These are phyloP conservation scores for Avena insularis DNA, from an alignment of 176 grass and related monocot genomes.

Conservation along the genomic window DNA sequence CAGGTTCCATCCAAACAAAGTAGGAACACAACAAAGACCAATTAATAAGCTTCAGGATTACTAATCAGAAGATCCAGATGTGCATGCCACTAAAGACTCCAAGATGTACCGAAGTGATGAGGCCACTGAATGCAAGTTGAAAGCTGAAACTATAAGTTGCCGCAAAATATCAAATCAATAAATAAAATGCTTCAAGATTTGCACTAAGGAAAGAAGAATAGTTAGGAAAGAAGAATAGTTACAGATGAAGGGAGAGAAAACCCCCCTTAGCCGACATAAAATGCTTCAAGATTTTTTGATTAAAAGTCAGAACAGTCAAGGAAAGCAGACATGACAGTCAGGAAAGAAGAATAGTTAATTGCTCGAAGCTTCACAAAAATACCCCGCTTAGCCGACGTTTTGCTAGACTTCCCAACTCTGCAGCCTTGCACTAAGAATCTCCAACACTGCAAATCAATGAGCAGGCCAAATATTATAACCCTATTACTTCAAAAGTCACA, in stretches of 20 bases:
- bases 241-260: too few relatives aligned
- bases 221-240: neutral
- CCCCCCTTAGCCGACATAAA: too few relatives aligned
- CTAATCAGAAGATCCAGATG: neutral
- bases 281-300: neutral
- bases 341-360: neutral
- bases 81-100: neutral
- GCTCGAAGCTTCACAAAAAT: neutral
- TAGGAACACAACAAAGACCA: neutral
- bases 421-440: neutral
- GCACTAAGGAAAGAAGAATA: neutral
- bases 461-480: neutral
- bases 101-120: neutral
- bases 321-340: neutral
- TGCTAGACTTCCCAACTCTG: neutral
- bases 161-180: neutral
- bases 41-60: neutral
- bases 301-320: neutral
- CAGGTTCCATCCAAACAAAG: constrained; percentile 2
- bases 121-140: constrained; percentile 5
- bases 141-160: constrained; percentile 11
- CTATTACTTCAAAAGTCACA: neutral
- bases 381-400: too few relatives aligned
- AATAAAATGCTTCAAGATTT: neutral
- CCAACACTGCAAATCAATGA: neutral